Percentiles rank a stretch among this genome's conserved stretches.
These are phyloP conservation scores for Sphagnurus paluster DNA, from an alignment of 1,284 basidiomycete species.

Conservation along the genomic window DNA sequence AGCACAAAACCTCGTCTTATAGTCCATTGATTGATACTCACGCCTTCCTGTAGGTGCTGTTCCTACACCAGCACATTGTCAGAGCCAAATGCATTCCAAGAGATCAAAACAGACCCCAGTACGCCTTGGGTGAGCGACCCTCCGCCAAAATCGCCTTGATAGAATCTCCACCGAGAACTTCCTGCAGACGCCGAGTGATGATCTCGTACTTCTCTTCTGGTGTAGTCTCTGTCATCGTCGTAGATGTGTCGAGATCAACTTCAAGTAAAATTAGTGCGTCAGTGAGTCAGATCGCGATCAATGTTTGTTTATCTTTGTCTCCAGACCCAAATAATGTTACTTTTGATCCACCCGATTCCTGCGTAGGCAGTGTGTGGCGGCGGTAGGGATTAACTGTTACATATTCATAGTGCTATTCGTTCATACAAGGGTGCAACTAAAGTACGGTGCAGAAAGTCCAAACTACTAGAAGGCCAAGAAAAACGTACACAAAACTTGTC, in stretches of 20 bases:
- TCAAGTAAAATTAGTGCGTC: not conserved
- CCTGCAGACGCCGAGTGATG: conserved; percentile 86
- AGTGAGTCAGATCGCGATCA: conserved; percentile 12
- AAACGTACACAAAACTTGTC: no score
- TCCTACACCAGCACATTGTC: conserved; percentile 47
- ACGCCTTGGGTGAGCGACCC: conserved; percentile 75
- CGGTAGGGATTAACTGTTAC: no score
- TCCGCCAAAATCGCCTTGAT: conserved; percentile 85
- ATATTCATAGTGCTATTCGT: no score
- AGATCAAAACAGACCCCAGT: conserved; percentile 74
- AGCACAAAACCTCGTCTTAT: not conserved
- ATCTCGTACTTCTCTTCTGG: conserved; percentile 75
- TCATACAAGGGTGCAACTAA: no score
- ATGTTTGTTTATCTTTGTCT: no score
- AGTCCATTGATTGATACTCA: conserved; percentile 39
- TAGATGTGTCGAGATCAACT: not conserved
- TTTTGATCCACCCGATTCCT: no score
- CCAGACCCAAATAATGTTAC: no score
- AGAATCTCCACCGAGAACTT: conserved; percentile 85
- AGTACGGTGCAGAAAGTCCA: no score
- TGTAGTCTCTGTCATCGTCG: conserved; percentile 11
- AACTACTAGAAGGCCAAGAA: no score
- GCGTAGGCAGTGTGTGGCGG: no score
- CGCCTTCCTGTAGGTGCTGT: conserved; percentile 94
- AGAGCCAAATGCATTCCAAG: not conserved